These are phyloP conservation scores for Fusarium sp. DNA, from an alignment of 2,329 filamentous ascomycete species.

Conservation along the genomic window DNA sequence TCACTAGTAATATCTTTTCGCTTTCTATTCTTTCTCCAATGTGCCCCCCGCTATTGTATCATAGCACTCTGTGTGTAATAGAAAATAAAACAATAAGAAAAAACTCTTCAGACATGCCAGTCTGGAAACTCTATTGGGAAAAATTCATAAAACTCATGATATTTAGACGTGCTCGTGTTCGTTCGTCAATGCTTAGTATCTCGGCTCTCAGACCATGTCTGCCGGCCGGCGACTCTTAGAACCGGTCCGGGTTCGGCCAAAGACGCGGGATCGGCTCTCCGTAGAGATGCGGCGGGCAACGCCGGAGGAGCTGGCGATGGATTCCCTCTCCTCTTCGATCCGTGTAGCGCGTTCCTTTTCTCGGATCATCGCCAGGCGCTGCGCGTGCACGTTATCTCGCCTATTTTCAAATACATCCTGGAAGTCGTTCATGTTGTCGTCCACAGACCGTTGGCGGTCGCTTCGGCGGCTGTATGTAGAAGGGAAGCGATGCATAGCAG, in stretches of 20 bases:
- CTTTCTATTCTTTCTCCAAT: constrained; percentile 5
- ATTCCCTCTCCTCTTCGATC: constrained; percentile 41
- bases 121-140: constrained; percentile 23
- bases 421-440: constrained; percentile 52
- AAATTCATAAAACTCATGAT: constrained; percentile 32
- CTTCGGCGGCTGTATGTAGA: constrained; percentile 34
- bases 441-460: constrained; percentile 38
- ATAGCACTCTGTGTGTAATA: constrained; percentile 11
- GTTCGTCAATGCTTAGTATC: not conserved
- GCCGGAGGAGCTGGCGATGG: constrained; percentile 44
- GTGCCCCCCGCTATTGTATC: not conserved
- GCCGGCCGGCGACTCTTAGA: constrained; percentile 42
- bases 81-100: constrained; percentile 1
- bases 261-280: constrained; percentile 43
- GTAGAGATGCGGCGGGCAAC: constrained; percentile 37
- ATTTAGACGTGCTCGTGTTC: not conserved
- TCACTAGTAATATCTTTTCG: constrained; percentile 2
- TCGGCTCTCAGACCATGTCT: constrained; percentile 42
- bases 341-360: constrained; percentile 49
- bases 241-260: constrained; percentile 45
- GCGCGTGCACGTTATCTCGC: constrained; percentile 47
- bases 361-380: constrained; percentile 50
- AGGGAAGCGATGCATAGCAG: constrained; percentile 18
- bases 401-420: constrained; percentile 57
- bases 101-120: constrained; percentile 25